Base-by-base conservation (phyloP, 352 stramenopile species). In the Phytophthora europaea region DNA sequence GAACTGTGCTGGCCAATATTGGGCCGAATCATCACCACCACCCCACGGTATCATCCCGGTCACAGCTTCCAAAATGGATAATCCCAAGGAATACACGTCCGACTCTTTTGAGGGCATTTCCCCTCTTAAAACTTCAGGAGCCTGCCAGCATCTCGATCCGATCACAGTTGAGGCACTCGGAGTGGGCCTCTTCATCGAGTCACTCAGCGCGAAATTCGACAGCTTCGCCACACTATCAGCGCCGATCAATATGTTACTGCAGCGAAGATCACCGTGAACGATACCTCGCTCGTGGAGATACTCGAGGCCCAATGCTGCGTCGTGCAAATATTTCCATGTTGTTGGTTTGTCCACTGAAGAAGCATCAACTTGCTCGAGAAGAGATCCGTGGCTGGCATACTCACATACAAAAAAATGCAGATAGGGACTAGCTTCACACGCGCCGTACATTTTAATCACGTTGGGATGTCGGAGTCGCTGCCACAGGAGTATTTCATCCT, bases 221-320 rank as follows among this genome's bases (percentile, higher is more conserved):
- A 83, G 62, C 40, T 76, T 78, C 2, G 70, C 69, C 4, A 60
- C n/a, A 5, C 65, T 69, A 22, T 76, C 43, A n/a, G 55, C 54
- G 8, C 61, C 61, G 6, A 83, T 58, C 23, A 83, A 55, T 54
- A 83, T 78, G 26, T 79, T 80, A 53, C 69, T 73, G 12, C 72
- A 64, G 12, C 76, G 73, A 20, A 83, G 48, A 47, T 83, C 62
- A 1, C 70, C 64, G 33, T 77, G 70, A 15, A 77, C 40, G 31
- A 78, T 70, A 1, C 50, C 38, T 1, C 55, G 45, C 16, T 70
- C 47, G 12, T 75, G 61, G 1, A 75, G 55, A 26, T 65, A 70
- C n/a, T 38, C n/a, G 0, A 75, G 48, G 0, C 60, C 67, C 6
- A 69, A 13, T 6, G 67, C 54, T 13, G 67, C 55, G 2, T 67